Evolutionary conservation across 169 alveolate species (phyloP).

Genomic region (Prorocentrum cordatum): DNA sequence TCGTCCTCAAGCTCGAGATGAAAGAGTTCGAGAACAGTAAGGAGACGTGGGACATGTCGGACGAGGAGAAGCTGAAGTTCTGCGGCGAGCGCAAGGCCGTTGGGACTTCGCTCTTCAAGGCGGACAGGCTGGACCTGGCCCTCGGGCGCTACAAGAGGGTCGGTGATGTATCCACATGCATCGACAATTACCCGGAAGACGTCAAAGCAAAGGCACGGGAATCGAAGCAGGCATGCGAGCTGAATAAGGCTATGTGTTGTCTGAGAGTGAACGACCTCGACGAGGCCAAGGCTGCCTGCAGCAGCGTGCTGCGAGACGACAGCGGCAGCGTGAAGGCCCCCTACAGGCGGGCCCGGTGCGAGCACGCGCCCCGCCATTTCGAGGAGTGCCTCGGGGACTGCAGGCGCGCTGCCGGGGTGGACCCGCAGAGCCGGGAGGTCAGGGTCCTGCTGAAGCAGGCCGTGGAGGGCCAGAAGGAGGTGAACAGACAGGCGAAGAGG

Average conservation of each 20-base stretch:
- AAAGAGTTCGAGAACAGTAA: constrained; percentile 6
- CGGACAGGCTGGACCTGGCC: constrained; percentile 3
- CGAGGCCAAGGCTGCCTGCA: constrained; percentile 8
- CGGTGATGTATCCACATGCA: constrained; percentile 13
- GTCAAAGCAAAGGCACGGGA: background rate
- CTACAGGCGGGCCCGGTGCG: background rate
- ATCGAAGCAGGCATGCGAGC: background rate
- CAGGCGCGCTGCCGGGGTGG: constrained; percentile 10
- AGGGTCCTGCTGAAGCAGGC: constrained; percentile 9
- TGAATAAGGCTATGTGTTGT: background rate
- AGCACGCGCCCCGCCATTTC: constrained; percentile 5
- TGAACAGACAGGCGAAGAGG: constrained; percentile 21
- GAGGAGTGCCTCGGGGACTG: background rate
- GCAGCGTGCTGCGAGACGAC: background rate
- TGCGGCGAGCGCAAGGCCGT: constrained; percentile 21
- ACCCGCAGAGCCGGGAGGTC: constrained; percentile 28
- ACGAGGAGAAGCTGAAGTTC: constrained; percentile 29
- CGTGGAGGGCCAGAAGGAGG: constrained; percentile 15
- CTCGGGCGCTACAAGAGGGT: constrained; percentile 36
- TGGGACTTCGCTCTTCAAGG: background rate
- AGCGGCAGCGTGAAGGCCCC: constrained; percentile 14
- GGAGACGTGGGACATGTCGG: constrained; percentile 16
- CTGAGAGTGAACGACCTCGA: background rate
- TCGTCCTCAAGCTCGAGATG: constrained; percentile 19
- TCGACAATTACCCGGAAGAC: background rate